Evolutionary conservation across 1,139 yeast genomes (phyloP).

Genomic region (Hemisphaericaspora xylanilytica): DNA sequence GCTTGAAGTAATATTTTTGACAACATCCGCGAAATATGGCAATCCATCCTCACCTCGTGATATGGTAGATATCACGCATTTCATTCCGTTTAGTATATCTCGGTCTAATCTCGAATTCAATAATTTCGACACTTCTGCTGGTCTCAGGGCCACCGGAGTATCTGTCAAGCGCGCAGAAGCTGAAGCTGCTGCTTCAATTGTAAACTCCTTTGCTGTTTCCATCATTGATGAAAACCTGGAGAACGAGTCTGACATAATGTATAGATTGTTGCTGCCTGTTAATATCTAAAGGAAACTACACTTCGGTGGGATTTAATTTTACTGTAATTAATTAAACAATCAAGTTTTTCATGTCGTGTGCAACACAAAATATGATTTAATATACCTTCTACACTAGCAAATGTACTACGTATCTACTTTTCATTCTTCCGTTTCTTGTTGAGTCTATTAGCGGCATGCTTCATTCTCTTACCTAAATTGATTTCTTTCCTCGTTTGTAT

Average conservation of each 20-base stretch:
- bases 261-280: too few species aligned
- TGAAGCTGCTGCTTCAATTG: slow-evolving; percentile 78
- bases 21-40: slow-evolving; percentile 79
- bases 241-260: slow-evolving; percentile 40
- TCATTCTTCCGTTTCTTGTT: slow-evolving; percentile 20
- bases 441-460: slow-evolving; percentile 54
- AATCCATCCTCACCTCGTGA: slow-evolving; percentile 62
- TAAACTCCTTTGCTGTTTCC: slow-evolving; percentile 78
- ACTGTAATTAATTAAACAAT: too few species aligned
- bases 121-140: slow-evolving; percentile 62
- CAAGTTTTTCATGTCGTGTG: neutral
- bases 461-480: slow-evolving; percentile 57
- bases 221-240: slow-evolving; percentile 48
- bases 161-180: slow-evolving; percentile 68
- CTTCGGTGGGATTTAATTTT: too few species aligned
- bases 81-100: slow-evolving; percentile 74
- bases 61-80: slow-evolving; percentile 65
- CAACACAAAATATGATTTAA: neutral
- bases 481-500: slow-evolving; percentile 45
- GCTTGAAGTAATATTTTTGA: slow-evolving; percentile 77
- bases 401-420: neutral
- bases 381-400: neutral
- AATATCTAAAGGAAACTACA: too few species aligned
- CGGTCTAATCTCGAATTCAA: slow-evolving; percentile 70
- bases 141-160: slow-evolving; percentile 51